Percentiles rank a stretch among this genome's conserved stretches.
phyloP scores from a whole-genome alignment of 805 yeast species.

The Candida lessepsii region DNA sequence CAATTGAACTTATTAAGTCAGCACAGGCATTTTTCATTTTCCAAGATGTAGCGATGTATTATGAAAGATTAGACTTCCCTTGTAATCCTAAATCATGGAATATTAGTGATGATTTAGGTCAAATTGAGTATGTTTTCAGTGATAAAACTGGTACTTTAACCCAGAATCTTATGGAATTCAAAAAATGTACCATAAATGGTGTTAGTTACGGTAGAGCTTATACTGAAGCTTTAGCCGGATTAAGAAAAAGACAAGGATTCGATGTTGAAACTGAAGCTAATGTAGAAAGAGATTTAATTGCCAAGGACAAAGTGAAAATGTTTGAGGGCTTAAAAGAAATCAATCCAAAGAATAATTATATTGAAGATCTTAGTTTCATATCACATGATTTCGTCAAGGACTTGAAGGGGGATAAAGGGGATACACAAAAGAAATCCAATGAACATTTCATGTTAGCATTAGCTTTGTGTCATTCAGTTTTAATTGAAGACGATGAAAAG shows the following conservation, averaged over 20 bases:
- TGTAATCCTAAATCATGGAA: conserved; percentile 86
- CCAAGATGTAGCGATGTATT: conserved; percentile 72
- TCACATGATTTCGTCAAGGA: conserved; percentile 67
- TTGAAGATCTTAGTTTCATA: conserved; percentile 67
- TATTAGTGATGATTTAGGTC: conserved; percentile 83
- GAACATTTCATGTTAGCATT: conserved; percentile 76
- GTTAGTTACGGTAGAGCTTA: conserved; percentile 73
- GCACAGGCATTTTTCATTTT: conserved; percentile 80
- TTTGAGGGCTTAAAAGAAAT: conserved; percentile 29
- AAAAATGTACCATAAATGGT: conserved; percentile 76
- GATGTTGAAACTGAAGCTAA: conserved; percentile 64
- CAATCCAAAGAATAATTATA: conserved; percentile 30
- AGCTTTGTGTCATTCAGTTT: conserved; percentile 77
- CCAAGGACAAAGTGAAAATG: conserved; percentile 60
- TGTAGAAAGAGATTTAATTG: conserved; percentile 52
- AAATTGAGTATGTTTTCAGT: conserved; percentile 79
- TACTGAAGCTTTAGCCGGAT: conserved; percentile 79
- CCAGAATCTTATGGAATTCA: conserved; percentile 83
- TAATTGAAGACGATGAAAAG: conserved; percentile 63
- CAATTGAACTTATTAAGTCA: conserved; percentile 79
- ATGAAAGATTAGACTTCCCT: conserved; percentile 68
- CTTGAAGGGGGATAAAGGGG: conserved; percentile 50
- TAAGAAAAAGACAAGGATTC: conserved; percentile 73
- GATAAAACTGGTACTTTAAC: conserved; percentile 86
- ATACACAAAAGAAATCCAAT: conserved; percentile 52